These are phyloP conservation scores for Mycena olivaceomarginata DNA, from an alignment of 768 basidiomycete species.

Conservation along the genomic window DNA sequence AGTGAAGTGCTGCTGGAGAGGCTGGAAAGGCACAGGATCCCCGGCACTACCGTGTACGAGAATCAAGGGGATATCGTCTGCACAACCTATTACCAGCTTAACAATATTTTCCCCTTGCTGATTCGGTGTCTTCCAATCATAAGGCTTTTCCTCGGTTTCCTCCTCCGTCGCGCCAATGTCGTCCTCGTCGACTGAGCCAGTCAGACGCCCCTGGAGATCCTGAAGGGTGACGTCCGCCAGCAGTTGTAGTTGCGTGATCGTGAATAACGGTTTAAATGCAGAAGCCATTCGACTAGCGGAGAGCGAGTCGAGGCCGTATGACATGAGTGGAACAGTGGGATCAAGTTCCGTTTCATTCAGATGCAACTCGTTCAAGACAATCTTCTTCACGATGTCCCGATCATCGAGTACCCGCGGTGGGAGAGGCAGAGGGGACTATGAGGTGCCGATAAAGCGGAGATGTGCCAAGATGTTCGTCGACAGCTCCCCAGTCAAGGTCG, in stretches of 20 bases:
- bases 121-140: slow-evolving; percentile 23
- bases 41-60: slow-evolving; percentile 39
- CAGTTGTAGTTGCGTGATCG: slow-evolving; percentile 27
- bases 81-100: slow-evolving; percentile 21
- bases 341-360: slow-evolving; percentile 1
- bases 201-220: not conserved
- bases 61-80: slow-evolving; percentile 36
- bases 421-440: not conserved
- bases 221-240: slow-evolving; percentile 11
- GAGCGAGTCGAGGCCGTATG: slow-evolving; percentile 30
- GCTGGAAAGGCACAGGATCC: slow-evolving; percentile 28
- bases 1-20: slow-evolving; percentile 37
- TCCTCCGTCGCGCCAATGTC: not conserved
- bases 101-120: slow-evolving; percentile 31
- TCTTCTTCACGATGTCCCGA: not conserved
- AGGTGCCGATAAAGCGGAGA: slow-evolving; percentile 18
- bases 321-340: not conserved
- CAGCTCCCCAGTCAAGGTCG: slow-evolving; percentile 10
- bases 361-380: slow-evolving; percentile 1
- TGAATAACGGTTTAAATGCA: not conserved
- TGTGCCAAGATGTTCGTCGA: not conserved
- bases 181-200: not conserved
- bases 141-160: not conserved
- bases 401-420: not conserved
- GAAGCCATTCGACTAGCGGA: slow-evolving; percentile 14